phyloP scores from a whole-genome alignment of 2,329 filamentous ascomycete species.

The Penicillium sp. region DNA sequence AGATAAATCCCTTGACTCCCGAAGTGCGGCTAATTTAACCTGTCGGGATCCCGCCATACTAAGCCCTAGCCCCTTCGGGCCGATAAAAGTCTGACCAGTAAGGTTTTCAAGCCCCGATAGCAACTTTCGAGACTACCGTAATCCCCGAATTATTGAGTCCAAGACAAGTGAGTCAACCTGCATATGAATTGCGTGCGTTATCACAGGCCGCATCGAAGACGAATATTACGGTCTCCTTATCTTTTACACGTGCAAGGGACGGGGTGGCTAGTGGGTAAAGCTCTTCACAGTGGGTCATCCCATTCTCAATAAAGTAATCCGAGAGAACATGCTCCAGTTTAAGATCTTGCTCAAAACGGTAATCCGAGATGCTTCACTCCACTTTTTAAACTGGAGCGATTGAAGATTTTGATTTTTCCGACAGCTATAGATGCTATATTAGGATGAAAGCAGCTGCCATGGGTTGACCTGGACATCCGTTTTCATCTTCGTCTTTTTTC shows the following conservation, averaged over 20 bases:
- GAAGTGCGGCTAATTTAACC: not conserved
- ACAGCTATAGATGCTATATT: constrained; percentile 1
- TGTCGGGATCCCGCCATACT: constrained; percentile 5
- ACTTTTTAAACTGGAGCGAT: constrained; percentile 16
- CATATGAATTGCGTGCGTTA: not conserved
- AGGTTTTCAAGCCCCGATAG: not conserved
- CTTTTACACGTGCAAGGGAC: not conserved
- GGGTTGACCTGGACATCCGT: not conserved
- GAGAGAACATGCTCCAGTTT: constrained; percentile 7
- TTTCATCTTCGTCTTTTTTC: constrained; percentile 1
- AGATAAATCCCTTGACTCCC: too few species aligned
- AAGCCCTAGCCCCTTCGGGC: constrained; percentile 1
- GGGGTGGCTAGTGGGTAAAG: not conserved
- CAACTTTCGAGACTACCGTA: not conserved
- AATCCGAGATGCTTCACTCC: constrained; percentile 11
- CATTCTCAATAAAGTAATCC: constrained; percentile 7
- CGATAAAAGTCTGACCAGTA: not conserved
- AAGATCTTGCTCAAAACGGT: constrained; percentile 7
- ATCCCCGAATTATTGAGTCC: not conserved
- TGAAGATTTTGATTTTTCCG: constrained; percentile 15
- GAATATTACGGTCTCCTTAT: not conserved
- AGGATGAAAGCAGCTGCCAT: constrained; percentile 2
- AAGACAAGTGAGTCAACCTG: not conserved
- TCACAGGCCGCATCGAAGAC: not conserved
- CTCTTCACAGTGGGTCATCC: constrained; percentile 4